These are phyloP conservation scores for Vitis labrusca DNA, from an alignment of 164 flowering plant genomes.

Conservation along the genomic window DNA sequence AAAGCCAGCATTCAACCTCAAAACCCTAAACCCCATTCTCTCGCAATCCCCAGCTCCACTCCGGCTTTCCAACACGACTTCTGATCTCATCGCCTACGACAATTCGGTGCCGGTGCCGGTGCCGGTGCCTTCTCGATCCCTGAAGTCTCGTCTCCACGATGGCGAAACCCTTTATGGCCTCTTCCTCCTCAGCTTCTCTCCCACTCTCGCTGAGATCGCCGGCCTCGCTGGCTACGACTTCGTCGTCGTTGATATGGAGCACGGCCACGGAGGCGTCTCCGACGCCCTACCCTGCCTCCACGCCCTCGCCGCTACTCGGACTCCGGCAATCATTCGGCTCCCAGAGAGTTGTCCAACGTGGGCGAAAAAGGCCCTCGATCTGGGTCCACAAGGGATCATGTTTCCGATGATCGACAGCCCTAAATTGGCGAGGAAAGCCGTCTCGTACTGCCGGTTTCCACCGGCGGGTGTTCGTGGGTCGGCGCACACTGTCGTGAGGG, in stretches of 20 bases:
- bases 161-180: conserved; percentile 86
- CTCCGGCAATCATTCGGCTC: conserved; percentile 71
- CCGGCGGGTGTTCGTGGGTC: conserved; percentile 88
- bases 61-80: conserved; percentile 14
- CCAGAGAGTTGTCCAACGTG: conserved; percentile 69
- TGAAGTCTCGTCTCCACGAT: conserved; percentile 67
- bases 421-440: conserved; percentile 57
- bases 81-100: conserved; percentile 23
- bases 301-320: conserved; percentile 64
- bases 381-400: conserved; percentile 95
- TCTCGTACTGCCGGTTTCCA: conserved; percentile 79
- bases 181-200: conserved; percentile 85
- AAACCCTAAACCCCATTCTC: conserved; percentile 8
- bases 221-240: conserved; percentile 88
- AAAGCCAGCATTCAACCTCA: conserved; percentile 12
- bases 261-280: conserved; percentile 78
- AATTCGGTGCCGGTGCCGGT: background rate
- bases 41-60: conserved; percentile 7
- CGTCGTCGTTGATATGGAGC: conserved; percentile 92
- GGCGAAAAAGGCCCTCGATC: conserved; percentile 92
- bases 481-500: conserved; percentile 78
- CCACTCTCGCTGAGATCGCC: conserved; percentile 82
- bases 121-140: conserved; percentile 23
- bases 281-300: conserved; percentile 71
- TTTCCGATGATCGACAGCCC: conserved; percentile 84